phyloP scores from a whole-genome alignment of 306 rosid species.

The Vigna mungo region DNA sequence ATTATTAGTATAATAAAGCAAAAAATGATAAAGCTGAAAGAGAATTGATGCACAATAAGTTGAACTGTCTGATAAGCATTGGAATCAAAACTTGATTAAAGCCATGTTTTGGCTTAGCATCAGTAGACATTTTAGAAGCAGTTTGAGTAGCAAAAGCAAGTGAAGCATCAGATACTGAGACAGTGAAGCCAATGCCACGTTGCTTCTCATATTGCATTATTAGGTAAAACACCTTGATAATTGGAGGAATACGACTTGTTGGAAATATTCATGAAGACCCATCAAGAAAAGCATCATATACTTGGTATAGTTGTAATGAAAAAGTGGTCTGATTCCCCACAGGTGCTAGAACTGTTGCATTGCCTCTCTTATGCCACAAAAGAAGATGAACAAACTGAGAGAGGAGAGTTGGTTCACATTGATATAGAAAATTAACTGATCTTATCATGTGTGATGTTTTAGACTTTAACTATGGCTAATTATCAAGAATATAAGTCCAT shows the following conservation, averaged over 20 bases:
- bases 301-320: not conserved
- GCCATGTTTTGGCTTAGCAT: conserved; percentile 3
- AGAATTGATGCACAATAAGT: not conserved
- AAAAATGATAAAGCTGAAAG: not conserved
- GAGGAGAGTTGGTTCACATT: not conserved
- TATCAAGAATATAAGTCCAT: not conserved
- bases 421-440: no score
- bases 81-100: not conserved
- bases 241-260: not conserved
- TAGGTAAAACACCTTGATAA: not conserved
- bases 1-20: not conserved
- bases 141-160: not conserved
- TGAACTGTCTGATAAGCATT: not conserved
- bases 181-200: not conserved
- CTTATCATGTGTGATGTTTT: not conserved
- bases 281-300: not conserved
- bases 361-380: not conserved
- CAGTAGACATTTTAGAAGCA: not conserved
- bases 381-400: not conserved
- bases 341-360: not conserved
- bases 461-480: not conserved
- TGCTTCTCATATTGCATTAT: not conserved
- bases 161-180: conserved; percentile 3
- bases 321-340: not conserved
- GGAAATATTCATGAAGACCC: not conserved